phyloP scores from a whole-genome alignment of 2,329 filamentous ascomycete species.

The Aspergillus transmontanensis region DNA sequence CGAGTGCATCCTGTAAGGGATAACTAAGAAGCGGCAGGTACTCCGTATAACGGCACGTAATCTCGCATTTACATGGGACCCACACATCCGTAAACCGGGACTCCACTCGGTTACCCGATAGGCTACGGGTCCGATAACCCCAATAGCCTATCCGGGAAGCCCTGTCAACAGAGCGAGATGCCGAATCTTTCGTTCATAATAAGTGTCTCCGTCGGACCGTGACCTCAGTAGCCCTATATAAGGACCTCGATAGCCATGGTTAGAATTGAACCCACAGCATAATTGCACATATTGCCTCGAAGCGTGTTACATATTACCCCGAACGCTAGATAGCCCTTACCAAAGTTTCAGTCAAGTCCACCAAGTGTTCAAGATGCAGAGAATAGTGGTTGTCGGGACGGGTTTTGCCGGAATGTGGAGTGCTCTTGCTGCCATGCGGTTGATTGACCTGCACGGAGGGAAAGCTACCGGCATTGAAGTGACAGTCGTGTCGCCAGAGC shows the following conservation, averaged over 20 bases:
- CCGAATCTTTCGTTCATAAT: not conserved
- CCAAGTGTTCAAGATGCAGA: not conserved
- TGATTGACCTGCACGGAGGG: slow-evolving; percentile 26
- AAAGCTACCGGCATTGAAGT: slow-evolving; percentile 29
- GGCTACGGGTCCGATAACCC: too few relatives aligned
- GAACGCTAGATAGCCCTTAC: not conserved
- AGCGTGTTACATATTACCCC: not conserved
- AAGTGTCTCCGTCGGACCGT: not conserved
- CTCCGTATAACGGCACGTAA: not conserved
- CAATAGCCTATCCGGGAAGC: not conserved
- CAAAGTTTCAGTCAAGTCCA: not conserved
- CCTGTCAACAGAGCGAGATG: not conserved
- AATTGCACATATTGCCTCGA: not conserved
- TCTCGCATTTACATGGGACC: too few relatives aligned
- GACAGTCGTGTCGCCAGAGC: slow-evolving; percentile 36
- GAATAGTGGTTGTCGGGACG: slow-evolving; percentile 34
- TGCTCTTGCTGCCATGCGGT: slow-evolving; percentile 38
- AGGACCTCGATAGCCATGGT: not conserved
- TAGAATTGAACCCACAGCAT: not conserved
- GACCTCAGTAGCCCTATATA: not conserved
- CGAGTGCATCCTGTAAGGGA: not conserved
- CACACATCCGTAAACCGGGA: not conserved
- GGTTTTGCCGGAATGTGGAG: slow-evolving; percentile 44
- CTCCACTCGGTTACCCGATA: not conserved
- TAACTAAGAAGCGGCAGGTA: too few relatives aligned